Base-by-base conservation (phyloP, 164 flowering plant genomes). In the Platanus orientalis region DNA sequence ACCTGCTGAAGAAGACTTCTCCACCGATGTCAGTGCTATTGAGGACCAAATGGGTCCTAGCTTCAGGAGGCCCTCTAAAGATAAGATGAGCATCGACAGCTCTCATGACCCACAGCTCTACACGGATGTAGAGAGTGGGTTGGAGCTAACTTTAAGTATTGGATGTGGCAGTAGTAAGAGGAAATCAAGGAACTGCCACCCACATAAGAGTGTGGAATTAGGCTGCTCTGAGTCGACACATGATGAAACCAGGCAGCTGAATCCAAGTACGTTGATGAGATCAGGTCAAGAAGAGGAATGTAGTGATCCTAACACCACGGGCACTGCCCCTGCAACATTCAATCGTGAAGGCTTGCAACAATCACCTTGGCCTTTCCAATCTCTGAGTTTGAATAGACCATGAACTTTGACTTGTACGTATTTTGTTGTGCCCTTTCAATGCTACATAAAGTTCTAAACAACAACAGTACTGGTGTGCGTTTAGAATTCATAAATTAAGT, bases 91-190 rank as follows among this genome's bases (percentile, higher is more conserved):
- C 25, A 48, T 20, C 5, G 47, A 26, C 28, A 71, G 52, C 25
- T 61, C 57, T 23, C 48, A 25, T 19, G 48, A 58, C 26, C 58
- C 58, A 29, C 30, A 9, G 58, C 23, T 40, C 36, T 30, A 45
- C 19, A 40, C 21, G 6, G 75, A 72, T 20, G 77, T 60, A 47
- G 86, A 73, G 26, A 42, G 66, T 16, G 83, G 84, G 6, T 68
- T 88, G 16, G 95, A 88, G 65, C 74, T 88, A 58, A 82, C 87
- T 40, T 69, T 85, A 29, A 83, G 90, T 70, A 78, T 83, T 57
- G 88, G 90, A 61, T 69, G 71, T 40, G 66, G 79, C 65, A 52
- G 49, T 36, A 61, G 62, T 42, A 79, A 60, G 58, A 79, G 67
- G 67, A 75, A 57, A 64, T 26, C 55, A 3, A 69, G 66, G 40